These are phyloP conservation scores for Ophiobolus disseminans DNA, from an alignment of 2,329 filamentous ascomycete species.

Conservation along the genomic window DNA sequence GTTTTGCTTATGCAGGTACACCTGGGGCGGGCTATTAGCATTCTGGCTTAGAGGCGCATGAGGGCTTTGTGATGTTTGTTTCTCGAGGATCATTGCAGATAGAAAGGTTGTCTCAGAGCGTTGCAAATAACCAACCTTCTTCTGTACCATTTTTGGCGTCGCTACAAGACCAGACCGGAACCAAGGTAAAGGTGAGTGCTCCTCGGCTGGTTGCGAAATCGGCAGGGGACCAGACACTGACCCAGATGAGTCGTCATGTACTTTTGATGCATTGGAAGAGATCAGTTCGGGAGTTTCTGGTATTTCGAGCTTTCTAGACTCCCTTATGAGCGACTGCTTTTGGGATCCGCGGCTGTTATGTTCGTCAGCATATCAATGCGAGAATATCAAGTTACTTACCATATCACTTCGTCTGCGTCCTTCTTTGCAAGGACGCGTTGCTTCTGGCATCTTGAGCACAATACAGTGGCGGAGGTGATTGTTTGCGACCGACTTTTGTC, in stretches of 20 bases:
- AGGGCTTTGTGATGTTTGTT: too few relatives aligned
- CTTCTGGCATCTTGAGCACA: conserved; percentile 23
- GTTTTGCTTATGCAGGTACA: too few relatives aligned
- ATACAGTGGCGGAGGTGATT: not conserved
- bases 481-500: not conserved
- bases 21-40: too few relatives aligned
- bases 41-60: too few relatives aligned
- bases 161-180: conserved; percentile 5
- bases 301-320: conserved; percentile 14
- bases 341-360: conserved; percentile 15
- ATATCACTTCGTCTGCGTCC: conserved; percentile 3
- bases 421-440: conserved; percentile 4
- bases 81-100: not conserved
- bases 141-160: conserved; percentile 2
- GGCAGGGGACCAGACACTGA: not conserved
- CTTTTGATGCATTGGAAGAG: not conserved
- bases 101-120: not conserved
- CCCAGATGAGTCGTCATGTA: not conserved
- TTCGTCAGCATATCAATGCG: not conserved
- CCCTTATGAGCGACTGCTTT: conserved; percentile 2
- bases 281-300: conserved; percentile 20
- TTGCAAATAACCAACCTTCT: conserved; percentile 1
- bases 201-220: not conserved
- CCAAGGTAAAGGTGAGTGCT: not conserved
- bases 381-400: conserved; percentile 12